Conservation (phyloP, 139 green algal genomes). For the Tetradesmus lagerheimii region DNA sequence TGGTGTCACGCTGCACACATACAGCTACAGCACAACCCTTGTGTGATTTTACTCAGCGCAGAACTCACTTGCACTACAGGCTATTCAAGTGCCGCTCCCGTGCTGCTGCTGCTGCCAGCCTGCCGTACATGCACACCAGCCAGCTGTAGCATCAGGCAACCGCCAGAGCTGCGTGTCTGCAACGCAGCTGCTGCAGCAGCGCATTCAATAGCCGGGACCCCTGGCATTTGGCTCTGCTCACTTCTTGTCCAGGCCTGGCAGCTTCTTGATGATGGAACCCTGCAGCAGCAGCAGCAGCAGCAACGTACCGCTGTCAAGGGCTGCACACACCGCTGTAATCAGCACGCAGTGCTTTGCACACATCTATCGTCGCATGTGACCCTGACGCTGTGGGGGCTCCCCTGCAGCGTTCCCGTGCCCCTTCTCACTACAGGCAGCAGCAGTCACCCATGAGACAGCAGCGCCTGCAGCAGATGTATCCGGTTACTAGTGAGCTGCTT, state of each 20-base stretch:
- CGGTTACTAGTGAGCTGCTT: too few relatives aligned
- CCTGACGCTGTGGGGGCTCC: too few relatives aligned
- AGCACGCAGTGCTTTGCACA: neutral
- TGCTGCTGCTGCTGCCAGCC: neutral
- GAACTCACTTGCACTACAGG: neutral
- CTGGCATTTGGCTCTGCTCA: neutral
- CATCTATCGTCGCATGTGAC: too few relatives aligned
- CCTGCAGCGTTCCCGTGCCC: too few relatives aligned
- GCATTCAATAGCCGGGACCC: neutral
- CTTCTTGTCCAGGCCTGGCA: slow-evolving; percentile 67
- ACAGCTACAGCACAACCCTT: neutral
- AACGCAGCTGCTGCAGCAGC: neutral
- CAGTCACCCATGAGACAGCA: too few relatives aligned
- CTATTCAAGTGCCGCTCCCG: neutral
- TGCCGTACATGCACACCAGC: too few relatives aligned
- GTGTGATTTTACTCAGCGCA: neutral
- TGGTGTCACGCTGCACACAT: neutral
- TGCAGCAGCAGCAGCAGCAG: neutral
- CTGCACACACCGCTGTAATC: neutral
- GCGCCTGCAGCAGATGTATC: too few relatives aligned
- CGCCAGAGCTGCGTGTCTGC: neutral
- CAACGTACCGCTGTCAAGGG: neutral
- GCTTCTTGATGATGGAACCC: slow-evolving; percentile 49
- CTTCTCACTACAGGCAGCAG: too few relatives aligned
- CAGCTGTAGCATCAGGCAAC: neutral